Percentiles rank a stretch among this genome's conserved stretches.
Conservation (phyloP, 441 rosid species). For the Breynia disticha region DNA sequence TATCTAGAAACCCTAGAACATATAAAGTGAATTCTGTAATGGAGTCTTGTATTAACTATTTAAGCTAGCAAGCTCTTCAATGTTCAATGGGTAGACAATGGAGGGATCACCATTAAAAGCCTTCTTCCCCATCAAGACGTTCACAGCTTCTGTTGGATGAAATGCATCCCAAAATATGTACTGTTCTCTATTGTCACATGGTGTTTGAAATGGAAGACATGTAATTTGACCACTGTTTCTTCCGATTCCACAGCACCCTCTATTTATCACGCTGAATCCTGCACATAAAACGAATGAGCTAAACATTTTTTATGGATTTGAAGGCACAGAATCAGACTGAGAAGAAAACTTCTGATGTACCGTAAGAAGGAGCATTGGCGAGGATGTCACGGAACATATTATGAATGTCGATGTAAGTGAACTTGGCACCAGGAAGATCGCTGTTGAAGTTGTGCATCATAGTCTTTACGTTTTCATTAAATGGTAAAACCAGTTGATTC, state of each 20-base stretch:
- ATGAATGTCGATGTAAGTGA: conserved; percentile 50
- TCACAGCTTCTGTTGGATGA: conserved; percentile 74
- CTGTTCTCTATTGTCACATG: conserved; percentile 52
- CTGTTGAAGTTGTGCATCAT: conserved; percentile 55
- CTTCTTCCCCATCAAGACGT: conserved; percentile 48
- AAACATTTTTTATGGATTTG: too few species aligned
- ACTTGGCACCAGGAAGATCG: conserved; percentile 52
- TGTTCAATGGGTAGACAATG: conserved; percentile 62
- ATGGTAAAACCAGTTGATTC: conserved; percentile 60
- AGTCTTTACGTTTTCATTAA: conserved; percentile 65
- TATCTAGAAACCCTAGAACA: too few species aligned
- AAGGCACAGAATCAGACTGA: too few species aligned
- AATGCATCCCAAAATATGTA: conserved; percentile 83
- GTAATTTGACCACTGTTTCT: conserved; percentile 87
- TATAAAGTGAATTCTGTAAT: too few species aligned
- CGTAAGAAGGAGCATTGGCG: conserved; percentile 39
- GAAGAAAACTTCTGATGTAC: too few species aligned
- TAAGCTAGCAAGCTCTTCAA: conserved; percentile 3
- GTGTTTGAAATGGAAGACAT: conserved; percentile 63
- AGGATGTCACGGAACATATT: conserved; percentile 52
- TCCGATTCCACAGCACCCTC: conserved; percentile 87
- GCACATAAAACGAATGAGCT: background rate
- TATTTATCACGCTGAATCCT: conserved; percentile 61
- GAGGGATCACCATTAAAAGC: conserved; percentile 55
- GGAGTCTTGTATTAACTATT: too few species aligned